These are phyloP conservation scores for Rosa hybrid DNA, from an alignment of 331 rosid genomes.

Conservation along the genomic window DNA sequence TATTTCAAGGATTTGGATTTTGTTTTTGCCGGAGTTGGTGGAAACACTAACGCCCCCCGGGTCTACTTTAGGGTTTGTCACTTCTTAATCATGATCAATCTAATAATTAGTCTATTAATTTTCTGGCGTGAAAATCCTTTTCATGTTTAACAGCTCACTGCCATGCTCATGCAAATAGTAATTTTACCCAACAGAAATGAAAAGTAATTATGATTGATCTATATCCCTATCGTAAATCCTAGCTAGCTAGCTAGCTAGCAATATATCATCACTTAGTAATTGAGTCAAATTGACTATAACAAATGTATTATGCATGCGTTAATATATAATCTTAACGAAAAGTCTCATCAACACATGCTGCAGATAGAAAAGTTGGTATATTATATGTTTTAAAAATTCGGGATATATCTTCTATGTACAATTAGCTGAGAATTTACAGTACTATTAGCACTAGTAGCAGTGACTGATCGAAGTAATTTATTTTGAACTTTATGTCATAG, in stretches of 20 bases:
- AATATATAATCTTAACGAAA: no score
- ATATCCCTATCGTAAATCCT: background rate
- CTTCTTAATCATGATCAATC: background rate
- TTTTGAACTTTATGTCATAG: background rate
- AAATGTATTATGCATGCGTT: no score
- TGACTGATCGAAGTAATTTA: background rate
- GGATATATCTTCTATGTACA: background rate
- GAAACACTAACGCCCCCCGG: conserved; percentile 37
- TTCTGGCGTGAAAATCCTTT: background rate
- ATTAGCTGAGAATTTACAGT: background rate
- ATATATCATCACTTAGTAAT: no score
- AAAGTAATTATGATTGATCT: background rate
- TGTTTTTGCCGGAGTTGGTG: conserved; percentile 61
- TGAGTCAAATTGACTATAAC: no score
- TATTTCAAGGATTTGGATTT: conserved; percentile 68
- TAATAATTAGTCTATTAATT: conserved; percentile 2
- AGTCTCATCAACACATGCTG: no score
- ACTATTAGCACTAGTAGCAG: background rate
- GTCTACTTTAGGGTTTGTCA: conserved; percentile 48
- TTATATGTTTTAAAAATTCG: no score
- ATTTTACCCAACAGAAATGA: background rate
- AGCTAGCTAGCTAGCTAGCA: no score
- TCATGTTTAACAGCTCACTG: conserved; percentile 7
- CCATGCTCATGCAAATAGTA: background rate
- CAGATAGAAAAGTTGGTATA: no score